Base-by-base conservation (phyloP, 371 early-diverging fungal genomes). In the Zancudomyces culisetae region DNA sequence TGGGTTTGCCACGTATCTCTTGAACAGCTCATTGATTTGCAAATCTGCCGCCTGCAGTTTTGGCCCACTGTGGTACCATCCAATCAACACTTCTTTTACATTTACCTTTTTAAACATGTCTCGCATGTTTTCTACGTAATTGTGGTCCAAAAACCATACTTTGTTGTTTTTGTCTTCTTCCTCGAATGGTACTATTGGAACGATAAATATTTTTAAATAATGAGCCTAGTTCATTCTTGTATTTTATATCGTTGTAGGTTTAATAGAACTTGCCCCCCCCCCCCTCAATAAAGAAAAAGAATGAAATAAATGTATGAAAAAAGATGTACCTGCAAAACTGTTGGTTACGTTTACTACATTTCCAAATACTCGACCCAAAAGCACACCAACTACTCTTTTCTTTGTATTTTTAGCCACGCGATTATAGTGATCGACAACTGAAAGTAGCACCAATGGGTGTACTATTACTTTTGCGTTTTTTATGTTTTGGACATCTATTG, bases 1-100 rank as follows among this genome's bases (percentile, higher is more conserved):
- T 19, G 99, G 98, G 72, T 92, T 88, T 43, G 88, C 77, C 30
- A 84, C 85, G 68, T 92, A 95, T 55, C 84, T 78, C 64, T 86
- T 87, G 64, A 99, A 90, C 22, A 97, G 74, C 70, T 96, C 92
- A 62, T 97, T 94, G 75, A 99, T 99, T 68, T 94, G 86, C 49
- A 98, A 68, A 69, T 99, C 99, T n/a, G 90, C 89, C 4, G 85
- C 78, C 42, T 92, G 87, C 59, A 98, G 79, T 68, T 92, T 90
- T 24, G 98, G 97, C 27, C 99, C 99, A 68, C 87, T 87, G 73
- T 99, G 99, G 70, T 99, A 99, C 99, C 99, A 99, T 35, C 99
- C 99, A 53, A 99, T 78, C 73, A 98, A 79, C 65, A 81, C 80
- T 66, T 99, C 99, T 75, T 89, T 51, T 8, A 40, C 41, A 69